Conservation (phyloP, 768 basidiomycete genomes). For the Kwoniella newhampshirensis region DNA sequence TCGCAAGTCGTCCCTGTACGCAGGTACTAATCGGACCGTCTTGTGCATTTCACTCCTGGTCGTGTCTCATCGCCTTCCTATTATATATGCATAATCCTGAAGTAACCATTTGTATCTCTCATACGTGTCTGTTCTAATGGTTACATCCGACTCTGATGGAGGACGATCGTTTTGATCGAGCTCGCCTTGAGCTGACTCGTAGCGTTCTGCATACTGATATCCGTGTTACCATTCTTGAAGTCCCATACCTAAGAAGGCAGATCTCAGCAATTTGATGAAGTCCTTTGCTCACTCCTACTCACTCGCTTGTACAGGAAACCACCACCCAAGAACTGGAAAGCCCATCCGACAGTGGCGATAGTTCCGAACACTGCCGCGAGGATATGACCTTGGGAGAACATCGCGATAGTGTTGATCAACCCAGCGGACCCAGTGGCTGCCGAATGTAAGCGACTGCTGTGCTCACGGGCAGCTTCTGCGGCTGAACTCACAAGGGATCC, state of each 20-base stretch:
- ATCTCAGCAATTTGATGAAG: not conserved
- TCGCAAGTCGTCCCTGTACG: no score
- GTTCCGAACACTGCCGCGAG: conserved; percentile 78
- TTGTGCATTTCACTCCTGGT: no score
- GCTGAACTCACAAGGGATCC: conserved; percentile 64
- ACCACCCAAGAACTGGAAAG: conserved; percentile 63
- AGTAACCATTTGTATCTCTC: no score
- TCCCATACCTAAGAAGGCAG: conserved; percentile 41
- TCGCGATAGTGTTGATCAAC: conserved; percentile 84
- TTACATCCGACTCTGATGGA: conserved; percentile 38
- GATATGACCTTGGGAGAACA: conserved; percentile 70
- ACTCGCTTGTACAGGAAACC: conserved; percentile 49
- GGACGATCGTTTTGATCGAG: conserved; percentile 41
- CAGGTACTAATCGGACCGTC: no score
- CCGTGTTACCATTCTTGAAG: conserved; percentile 52
- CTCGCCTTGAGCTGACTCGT: conserved; percentile 37
- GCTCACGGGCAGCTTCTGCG: not conserved
- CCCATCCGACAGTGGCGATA: conserved; percentile 83
- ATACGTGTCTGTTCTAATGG: not conserved
- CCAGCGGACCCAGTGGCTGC: conserved; percentile 83
- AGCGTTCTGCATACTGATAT: conserved; percentile 46
- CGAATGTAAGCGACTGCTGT: not conserved
- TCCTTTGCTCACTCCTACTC: conserved; percentile 2
- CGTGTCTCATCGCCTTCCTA: no score
- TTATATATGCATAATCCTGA: no score